A percentile compares a stretch with the other conserved stretches of the same genome.
These are phyloP conservation scores for Cephaloascus fragrans DNA, from an alignment of 805 yeast genomes.

Conservation along the genomic window DNA sequence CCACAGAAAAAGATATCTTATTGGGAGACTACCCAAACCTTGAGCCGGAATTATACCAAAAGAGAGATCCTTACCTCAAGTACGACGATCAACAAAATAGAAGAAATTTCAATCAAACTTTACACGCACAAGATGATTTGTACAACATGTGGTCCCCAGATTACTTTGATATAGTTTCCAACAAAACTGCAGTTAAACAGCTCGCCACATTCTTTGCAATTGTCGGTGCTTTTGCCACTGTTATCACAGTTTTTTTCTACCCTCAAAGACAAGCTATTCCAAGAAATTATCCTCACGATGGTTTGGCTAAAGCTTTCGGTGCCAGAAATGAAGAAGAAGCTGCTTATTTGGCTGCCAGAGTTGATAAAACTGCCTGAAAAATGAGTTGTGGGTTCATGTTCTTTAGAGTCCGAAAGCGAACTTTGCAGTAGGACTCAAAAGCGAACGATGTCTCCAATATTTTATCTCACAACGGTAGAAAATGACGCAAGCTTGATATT, in stretches of 20 bases:
- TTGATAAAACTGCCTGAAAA: neutral
- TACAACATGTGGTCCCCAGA: constrained; percentile 86
- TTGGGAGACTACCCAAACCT: constrained; percentile 47
- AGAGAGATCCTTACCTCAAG: constrained; percentile 59
- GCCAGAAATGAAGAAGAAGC: constrained; percentile 40
- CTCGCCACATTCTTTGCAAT: constrained; percentile 38
- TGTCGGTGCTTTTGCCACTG: constrained; percentile 32
- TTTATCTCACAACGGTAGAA: too few species aligned
- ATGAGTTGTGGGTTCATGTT: neutral
- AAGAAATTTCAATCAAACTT: constrained; percentile 66
- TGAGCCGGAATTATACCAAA: constrained; percentile 49
- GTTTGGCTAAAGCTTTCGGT: constrained; percentile 68
- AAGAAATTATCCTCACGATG: constrained; percentile 65
- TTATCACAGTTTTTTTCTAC: constrained; percentile 37
- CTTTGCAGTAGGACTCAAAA: too few species aligned
- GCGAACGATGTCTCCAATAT: too few species aligned
- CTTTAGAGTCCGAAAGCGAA: too few species aligned
- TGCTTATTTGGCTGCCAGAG: constrained; percentile 16
- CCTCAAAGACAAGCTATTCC: constrained; percentile 68
- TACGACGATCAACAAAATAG: constrained; percentile 78
- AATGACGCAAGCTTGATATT: too few species aligned
- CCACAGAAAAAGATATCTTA: neutral
- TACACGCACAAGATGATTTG: constrained; percentile 63
- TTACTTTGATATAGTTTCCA: constrained; percentile 48
- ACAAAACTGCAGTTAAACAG: constrained; percentile 50